These are phyloP conservation scores for Helicosporidium sp. DNA, from an alignment of 139 green algal genomes.

Conservation along the genomic window DNA sequence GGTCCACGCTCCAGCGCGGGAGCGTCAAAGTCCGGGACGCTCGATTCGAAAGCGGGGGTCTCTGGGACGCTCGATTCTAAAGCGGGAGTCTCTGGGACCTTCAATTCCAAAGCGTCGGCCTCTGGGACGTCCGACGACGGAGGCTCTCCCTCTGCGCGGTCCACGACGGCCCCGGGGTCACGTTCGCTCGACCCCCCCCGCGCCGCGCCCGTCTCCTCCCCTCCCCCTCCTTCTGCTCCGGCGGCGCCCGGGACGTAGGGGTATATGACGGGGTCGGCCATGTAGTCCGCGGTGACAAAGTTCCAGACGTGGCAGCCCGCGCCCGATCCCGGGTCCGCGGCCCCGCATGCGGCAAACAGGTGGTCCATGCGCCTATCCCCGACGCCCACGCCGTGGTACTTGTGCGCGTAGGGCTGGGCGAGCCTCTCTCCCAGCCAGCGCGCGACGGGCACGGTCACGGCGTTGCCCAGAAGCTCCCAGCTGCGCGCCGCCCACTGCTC, in stretches of 20 bases:
- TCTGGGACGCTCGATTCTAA: too few species aligned
- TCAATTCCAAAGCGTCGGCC: too few species aligned
- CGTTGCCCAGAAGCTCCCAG: constrained; percentile 57
- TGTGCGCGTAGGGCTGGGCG: constrained; percentile 36
- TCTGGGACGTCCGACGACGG: too few species aligned
- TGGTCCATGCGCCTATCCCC: constrained; percentile 9
- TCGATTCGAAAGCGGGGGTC: too few species aligned
- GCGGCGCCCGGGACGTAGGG: neutral
- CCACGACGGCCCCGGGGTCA: neutral
- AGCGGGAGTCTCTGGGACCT: too few species aligned
- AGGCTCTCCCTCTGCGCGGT: too few species aligned
- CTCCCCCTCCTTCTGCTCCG: neutral
- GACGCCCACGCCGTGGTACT: constrained; percentile 22
- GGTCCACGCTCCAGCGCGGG: too few species aligned
- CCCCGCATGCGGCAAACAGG: neutral
- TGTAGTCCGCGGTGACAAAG: neutral
- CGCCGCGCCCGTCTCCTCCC: neutral
- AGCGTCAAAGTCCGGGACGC: too few species aligned
- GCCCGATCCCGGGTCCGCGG: neutral
- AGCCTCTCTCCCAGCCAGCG: constrained; percentile 53
- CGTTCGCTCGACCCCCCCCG: neutral
- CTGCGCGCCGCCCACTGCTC: too few species aligned
- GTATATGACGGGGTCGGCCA: neutral
- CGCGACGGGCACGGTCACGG: constrained; percentile 58
- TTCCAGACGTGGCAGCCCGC: neutral